Conservation (phyloP, 1,284 basidiomycete species). For the Ceratorhiza oryzae-sativae region DNA sequence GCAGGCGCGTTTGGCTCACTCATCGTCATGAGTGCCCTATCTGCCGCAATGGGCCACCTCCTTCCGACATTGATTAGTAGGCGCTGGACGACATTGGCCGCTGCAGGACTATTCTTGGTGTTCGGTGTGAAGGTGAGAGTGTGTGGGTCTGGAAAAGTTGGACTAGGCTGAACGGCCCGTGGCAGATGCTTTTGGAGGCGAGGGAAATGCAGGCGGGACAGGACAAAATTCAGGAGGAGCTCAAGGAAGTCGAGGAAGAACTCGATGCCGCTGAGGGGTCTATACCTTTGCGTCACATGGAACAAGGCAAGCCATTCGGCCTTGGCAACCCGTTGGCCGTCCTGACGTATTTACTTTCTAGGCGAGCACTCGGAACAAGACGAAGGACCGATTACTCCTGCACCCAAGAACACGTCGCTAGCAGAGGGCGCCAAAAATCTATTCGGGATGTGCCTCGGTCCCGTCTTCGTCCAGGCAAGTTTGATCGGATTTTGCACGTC, state of each 20-base stretch:
- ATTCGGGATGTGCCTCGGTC: slow-evolving; percentile 82
- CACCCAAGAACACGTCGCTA: slow-evolving; percentile 41
- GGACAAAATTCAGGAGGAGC: slow-evolving; percentile 88
- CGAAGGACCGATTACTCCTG: slow-evolving; percentile 25
- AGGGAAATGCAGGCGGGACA: slow-evolving; percentile 75
- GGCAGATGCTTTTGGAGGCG: slow-evolving; percentile 79
- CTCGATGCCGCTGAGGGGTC: slow-evolving; percentile 63
- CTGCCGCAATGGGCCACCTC: slow-evolving; percentile 85
- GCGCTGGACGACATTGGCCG: slow-evolving; percentile 77
- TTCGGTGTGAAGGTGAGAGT: slow-evolving; percentile 72
- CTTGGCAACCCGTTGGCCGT: background rate
- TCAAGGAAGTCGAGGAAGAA: slow-evolving; percentile 91
- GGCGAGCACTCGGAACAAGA: slow-evolving; percentile 16
- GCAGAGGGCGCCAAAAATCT: slow-evolving; percentile 81
- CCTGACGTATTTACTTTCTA: background rate
- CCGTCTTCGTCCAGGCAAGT: slow-evolving; percentile 89
- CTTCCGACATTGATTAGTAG: slow-evolving; percentile 84
- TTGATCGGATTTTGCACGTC: background rate
- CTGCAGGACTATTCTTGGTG: slow-evolving; percentile 82
- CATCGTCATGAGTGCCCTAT: slow-evolving; percentile 90
- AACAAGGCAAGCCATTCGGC: slow-evolving; percentile 58
- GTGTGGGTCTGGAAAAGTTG: background rate
- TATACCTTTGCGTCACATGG: slow-evolving; percentile 56
- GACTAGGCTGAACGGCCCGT: background rate
- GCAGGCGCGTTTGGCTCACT: slow-evolving; percentile 88